Conservation (phyloP, 176 grass and related monocot species). For the Paspalum vaginatum region DNA sequence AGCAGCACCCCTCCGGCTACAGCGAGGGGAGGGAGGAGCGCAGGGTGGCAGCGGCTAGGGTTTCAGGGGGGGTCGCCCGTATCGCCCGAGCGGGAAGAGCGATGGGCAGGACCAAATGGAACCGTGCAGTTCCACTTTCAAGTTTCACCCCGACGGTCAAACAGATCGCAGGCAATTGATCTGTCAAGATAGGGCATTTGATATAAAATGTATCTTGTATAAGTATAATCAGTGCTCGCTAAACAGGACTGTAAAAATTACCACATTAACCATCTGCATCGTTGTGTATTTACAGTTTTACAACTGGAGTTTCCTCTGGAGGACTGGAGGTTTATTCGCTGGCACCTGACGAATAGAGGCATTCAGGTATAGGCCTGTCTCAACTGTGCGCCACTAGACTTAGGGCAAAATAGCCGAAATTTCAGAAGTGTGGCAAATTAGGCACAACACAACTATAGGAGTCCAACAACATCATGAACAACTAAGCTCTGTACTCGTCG, state of each 20-base stretch:
- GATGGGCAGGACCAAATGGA: too few relatives aligned
- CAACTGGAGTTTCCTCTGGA: background rate
- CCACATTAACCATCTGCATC: background rate
- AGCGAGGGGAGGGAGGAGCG: too few relatives aligned
- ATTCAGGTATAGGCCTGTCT: background rate
- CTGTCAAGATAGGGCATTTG: too few relatives aligned
- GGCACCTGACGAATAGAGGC: background rate
- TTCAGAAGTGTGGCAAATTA: background rate
- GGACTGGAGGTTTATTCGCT: background rate
- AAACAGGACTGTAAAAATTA: background rate
- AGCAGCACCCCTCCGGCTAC: too few relatives aligned
- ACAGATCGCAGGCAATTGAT: too few relatives aligned
- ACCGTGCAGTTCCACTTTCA: too few relatives aligned
- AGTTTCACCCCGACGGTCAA: too few relatives aligned
- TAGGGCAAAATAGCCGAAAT: background rate
- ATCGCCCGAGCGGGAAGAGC: too few relatives aligned
- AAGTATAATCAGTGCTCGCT: background rate
- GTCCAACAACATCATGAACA: background rate
- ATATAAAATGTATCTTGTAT: background rate
- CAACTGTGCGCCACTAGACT: background rate
- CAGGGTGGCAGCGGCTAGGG: too few relatives aligned
- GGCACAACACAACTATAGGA: background rate
- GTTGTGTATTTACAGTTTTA: constrained; percentile 26
- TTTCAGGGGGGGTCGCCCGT: too few relatives aligned
- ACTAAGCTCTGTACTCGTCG: constrained; percentile 77